Conservation (phyloP, 1,284 basidiomycete species). For the Neonothopanus nambi region DNA sequence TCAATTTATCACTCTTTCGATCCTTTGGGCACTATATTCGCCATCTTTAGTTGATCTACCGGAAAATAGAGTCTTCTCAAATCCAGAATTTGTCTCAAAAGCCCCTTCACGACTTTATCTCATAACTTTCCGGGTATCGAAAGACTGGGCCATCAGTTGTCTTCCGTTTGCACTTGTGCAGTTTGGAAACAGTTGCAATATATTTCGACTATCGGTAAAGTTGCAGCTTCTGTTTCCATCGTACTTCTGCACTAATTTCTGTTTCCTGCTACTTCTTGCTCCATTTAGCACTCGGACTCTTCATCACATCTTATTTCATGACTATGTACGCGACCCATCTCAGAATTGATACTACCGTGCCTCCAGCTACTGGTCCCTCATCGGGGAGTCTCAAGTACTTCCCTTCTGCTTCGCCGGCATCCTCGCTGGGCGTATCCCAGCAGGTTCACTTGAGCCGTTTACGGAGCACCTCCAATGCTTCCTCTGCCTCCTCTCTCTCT, state of each 20-base stretch:
- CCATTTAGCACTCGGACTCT: not conserved
- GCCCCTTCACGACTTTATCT: not conserved
- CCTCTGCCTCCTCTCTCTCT: constrained; percentile 54
- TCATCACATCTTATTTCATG: constrained; percentile 3
- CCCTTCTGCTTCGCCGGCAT: constrained; percentile 10
- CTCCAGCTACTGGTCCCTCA: constrained; percentile 8
- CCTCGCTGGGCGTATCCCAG: constrained; percentile 2
- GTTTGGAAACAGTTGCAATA: constrained; percentile 6
- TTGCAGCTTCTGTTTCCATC: not conserved
- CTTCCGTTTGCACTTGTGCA: not conserved
- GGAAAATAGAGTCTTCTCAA: not conserved
- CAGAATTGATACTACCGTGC: constrained; percentile 27
- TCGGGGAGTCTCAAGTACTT: not conserved
- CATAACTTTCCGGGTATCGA: not conserved
- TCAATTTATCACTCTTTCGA: not conserved
- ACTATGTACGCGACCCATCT: constrained; percentile 18
- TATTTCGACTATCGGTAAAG: not conserved
- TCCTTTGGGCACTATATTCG: not conserved
- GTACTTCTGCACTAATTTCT: not conserved
- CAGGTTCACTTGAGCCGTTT: constrained; percentile 25
- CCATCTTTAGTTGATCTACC: not conserved
- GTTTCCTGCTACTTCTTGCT: not conserved
- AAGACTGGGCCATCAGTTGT: not conserved
- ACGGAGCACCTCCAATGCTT: constrained; percentile 55
- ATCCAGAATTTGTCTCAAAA: not conserved